phyloP scores from a whole-genome alignment of 805 yeast species.

The Starmerella bombicola region DNA sequence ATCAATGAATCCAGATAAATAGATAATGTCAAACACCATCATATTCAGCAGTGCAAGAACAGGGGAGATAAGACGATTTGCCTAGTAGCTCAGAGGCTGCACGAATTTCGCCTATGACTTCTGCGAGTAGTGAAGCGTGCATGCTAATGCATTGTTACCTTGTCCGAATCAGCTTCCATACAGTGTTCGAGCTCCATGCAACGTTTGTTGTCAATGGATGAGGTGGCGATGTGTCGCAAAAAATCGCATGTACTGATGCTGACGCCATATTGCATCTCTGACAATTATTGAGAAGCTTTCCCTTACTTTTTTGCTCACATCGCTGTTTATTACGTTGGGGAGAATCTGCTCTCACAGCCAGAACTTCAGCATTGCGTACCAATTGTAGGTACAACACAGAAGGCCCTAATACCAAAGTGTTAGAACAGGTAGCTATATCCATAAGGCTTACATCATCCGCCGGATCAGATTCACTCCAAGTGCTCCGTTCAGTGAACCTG shows the following conservation, averaged over 20 bases:
- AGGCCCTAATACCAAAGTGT: no score
- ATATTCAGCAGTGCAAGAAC: neutral
- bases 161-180: conserved; percentile 62
- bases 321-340: conserved; percentile 43
- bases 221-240: conserved; percentile 47
- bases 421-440: no score
- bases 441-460: no score
- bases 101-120: conserved; percentile 62
- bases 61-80: conserved; percentile 1
- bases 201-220: conserved; percentile 42
- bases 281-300: conserved; percentile 42
- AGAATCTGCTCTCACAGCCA: conserved; percentile 37
- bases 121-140: conserved; percentile 69
- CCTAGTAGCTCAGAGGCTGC: conserved; percentile 41
- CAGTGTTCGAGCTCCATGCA: conserved; percentile 69
- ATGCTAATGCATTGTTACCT: conserved; percentile 48
- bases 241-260: conserved; percentile 48
- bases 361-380: conserved; percentile 40
- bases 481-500: no score
- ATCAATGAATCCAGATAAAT: conserved; percentile 18
- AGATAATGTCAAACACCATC: conserved; percentile 11
- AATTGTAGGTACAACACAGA: conserved; percentile 60
- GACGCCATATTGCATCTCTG: conserved; percentile 52
- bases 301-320: conserved; percentile 55
- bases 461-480: no score